Conservation (phyloP, 2,329 filamentous ascomycete species). For the Phialophora macrospora region DNA sequence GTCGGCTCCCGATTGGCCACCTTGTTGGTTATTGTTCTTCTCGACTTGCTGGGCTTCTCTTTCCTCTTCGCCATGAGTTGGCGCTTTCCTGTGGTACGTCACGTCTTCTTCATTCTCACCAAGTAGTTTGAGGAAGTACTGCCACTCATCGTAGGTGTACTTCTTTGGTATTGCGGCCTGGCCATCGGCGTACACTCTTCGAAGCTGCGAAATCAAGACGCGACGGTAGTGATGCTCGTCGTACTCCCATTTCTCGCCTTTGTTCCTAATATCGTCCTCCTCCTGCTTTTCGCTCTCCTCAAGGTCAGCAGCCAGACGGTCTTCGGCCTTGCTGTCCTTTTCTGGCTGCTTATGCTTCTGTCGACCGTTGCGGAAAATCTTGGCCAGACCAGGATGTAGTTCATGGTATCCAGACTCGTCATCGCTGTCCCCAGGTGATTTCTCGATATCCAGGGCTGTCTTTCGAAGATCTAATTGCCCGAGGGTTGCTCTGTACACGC, state of each 20-base stretch:
- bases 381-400: constrained; percentile 37
- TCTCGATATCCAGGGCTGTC: constrained; percentile 19
- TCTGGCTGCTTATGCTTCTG: constrained; percentile 16
- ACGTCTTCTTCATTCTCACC: constrained; percentile 52
- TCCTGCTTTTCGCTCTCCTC: constrained; percentile 50
- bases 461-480: constrained; percentile 24
- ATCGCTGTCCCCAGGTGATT: constrained; percentile 12
- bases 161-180: constrained; percentile 43
- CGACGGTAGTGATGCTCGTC: constrained; percentile 54
- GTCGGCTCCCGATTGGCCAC: not conserved
- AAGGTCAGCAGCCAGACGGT: constrained; percentile 47
- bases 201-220: constrained; percentile 47
- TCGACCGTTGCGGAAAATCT: constrained; percentile 28
- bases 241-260: constrained; percentile 51
- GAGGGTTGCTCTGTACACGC: constrained; percentile 39
- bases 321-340: constrained; percentile 33
- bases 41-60: constrained; percentile 5
- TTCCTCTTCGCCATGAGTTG: constrained; percentile 13
- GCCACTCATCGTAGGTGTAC: constrained; percentile 54
- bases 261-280: constrained; percentile 49
- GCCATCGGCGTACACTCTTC: constrained; percentile 47
- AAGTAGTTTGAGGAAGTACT: constrained; percentile 55
- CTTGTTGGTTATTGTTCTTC: constrained; percentile 7
- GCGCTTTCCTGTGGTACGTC: constrained; percentile 41
- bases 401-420: constrained; percentile 26